Percentiles rank a stretch among this genome's conserved stretches.
Conservation (phyloP, 345 rosid species). For the Noccaea bulbosa region DNA sequence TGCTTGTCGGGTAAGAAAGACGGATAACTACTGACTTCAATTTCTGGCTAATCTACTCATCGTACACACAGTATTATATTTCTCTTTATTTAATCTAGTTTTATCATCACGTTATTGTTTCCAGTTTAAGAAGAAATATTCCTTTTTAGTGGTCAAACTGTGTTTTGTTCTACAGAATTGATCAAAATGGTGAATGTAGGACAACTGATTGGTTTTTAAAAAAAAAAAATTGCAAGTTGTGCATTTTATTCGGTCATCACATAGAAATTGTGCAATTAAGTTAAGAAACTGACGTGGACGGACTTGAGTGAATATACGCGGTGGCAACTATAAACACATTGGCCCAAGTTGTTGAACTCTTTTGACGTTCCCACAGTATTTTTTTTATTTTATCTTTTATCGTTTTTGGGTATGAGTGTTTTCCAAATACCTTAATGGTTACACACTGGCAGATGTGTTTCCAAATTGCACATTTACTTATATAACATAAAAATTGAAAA, state of each 20-base stretch:
- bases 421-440: not conserved
- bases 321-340: slow-evolving; percentile 15
- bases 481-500: not conserved
- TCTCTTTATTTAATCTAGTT: slow-evolving; percentile 12
- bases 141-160: slow-evolving; percentile 9
- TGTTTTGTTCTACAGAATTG: slow-evolving; percentile 18
- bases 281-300: slow-evolving; percentile 28
- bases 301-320: slow-evolving; percentile 21
- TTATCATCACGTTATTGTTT: slow-evolving; percentile 16
- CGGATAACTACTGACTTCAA: slow-evolving; percentile 32
- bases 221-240: slow-evolving; percentile 9
- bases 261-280: not conserved
- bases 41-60: slow-evolving; percentile 26
- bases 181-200: slow-evolving; percentile 14
- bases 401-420: not conserved
- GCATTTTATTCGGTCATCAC: not conserved
- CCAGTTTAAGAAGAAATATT: not conserved
- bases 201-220: not conserved
- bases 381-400: not conserved
- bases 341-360: slow-evolving; percentile 25
- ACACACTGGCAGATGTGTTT: slow-evolving; percentile 1
- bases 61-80: not conserved
- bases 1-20: slow-evolving; percentile 28
- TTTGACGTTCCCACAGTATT: slow-evolving; percentile 6
- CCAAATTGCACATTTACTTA: not conserved